Base-by-base conservation (phyloP, 495 filamentous ascomycete species). In the Venustampulla echinocandica region DNA sequence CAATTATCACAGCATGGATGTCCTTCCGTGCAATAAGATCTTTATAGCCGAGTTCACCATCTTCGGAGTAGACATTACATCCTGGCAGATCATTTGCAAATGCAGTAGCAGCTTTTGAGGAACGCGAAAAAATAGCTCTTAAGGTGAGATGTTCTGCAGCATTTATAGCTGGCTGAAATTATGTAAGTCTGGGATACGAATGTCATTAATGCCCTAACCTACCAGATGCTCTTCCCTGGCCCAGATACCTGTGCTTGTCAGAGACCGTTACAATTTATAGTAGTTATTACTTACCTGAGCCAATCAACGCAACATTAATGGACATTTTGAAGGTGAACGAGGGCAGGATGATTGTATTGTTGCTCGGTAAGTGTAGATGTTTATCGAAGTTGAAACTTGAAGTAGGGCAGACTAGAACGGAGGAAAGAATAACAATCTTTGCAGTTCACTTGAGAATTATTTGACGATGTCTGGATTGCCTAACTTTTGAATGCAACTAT, bases 1-100 rank as follows among this genome's bases (percentile, higher is more conserved):
- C 81, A 46, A 90, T 75, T 42, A 86, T 73, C 10, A 90, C 75
- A 35, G 79, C 81, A 1, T 63, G 47, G 28, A 88, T 74, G 60
- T 89, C 84, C 20, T 64, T 47, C 10, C 83, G 71, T 24, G 65
- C 57, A 18, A 87, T 71, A 10, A 90, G 62, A 41, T 76, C 79
- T 14, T 69, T 63, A 42, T 77, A 82, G 5, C 67, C 74, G 5
- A 61, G 44, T 1, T 68, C 73, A 0, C 73, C 66, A 49, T 87
- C 83, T 7, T 81, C 74, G 9, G 80, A 64, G 52, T 70, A 69
- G 27, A 30, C 27, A 30, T 30, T 13, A 30, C 27, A 30, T 7
- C 27, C 27, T 30, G 27, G 27, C 13, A 69, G 65, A 38, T 79
- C 76, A 62, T 37, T 46, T 15, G 55, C 54, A 15, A 59, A 22